Conservation (phyloP, 2,329 filamentous ascomycete genomes). For the Triangularia verruculosa region DNA sequence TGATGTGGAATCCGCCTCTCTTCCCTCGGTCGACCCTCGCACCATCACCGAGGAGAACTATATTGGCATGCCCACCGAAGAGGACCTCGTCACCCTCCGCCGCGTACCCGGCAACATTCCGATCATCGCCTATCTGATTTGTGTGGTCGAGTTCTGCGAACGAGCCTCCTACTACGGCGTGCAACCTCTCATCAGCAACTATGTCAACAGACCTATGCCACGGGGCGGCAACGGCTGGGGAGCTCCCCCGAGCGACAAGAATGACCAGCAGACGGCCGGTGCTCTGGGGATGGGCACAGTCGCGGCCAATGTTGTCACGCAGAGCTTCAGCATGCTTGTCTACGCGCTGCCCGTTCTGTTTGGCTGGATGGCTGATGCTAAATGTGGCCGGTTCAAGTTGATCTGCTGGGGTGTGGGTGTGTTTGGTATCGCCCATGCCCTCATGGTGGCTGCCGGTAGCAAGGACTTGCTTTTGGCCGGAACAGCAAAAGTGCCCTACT, state of each 20-base stretch:
- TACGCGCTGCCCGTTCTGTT: slow-evolving; percentile 56
- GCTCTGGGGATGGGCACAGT: slow-evolving; percentile 58
- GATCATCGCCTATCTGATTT: slow-evolving; percentile 53
- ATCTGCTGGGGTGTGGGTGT: slow-evolving; percentile 68
- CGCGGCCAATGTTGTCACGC: slow-evolving; percentile 48
- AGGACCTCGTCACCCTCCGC: slow-evolving; percentile 50
- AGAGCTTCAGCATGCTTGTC: slow-evolving; percentile 56
- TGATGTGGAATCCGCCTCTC: not conserved
- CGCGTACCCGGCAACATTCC: slow-evolving; percentile 54
- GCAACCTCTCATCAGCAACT: slow-evolving; percentile 56
- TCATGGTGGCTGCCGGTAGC: slow-evolving; percentile 61
- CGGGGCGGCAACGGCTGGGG: slow-evolving; percentile 46
- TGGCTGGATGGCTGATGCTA: slow-evolving; percentile 62
- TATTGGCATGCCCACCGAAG: slow-evolving; percentile 44
- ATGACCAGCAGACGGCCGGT: slow-evolving; percentile 49
- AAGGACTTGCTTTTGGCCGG: slow-evolving; percentile 44
- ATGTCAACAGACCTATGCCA: slow-evolving; percentile 59
- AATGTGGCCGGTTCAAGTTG: slow-evolving; percentile 67
- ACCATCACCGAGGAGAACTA: slow-evolving; percentile 24
- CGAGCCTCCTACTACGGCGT: slow-evolving; percentile 60
- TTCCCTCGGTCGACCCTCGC: not conserved
- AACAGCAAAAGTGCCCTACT: slow-evolving; percentile 50
- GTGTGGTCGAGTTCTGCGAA: slow-evolving; percentile 59
- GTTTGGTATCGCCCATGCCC: slow-evolving; percentile 65
- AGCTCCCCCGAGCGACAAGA: slow-evolving; percentile 36